phyloP scores from a whole-genome alignment of 2,329 filamentous ascomycete genomes.

The Pseudogymnoascus sp. region DNA sequence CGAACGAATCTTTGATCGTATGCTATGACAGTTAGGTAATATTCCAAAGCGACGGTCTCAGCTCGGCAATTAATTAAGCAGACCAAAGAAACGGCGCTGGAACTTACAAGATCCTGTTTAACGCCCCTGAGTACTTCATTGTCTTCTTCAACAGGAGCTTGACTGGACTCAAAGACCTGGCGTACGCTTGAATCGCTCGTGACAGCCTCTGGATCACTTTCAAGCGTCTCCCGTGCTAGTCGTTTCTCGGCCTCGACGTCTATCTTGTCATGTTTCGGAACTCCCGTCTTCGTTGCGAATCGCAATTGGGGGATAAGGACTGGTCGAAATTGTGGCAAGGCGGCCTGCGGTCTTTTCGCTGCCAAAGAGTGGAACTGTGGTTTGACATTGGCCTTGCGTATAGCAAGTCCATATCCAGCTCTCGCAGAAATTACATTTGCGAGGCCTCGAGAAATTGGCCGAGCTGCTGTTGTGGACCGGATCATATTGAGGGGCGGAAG shows the following conservation, averaged over 20 bases:
- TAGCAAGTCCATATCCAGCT: slow-evolving; percentile 24
- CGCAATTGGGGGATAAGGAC: slow-evolving; percentile 42
- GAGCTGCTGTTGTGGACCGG: slow-evolving; percentile 19
- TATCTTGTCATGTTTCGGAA: slow-evolving; percentile 34
- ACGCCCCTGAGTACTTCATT: slow-evolving; percentile 47
- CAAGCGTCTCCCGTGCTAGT: slow-evolving; percentile 47
- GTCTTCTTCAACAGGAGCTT: slow-evolving; percentile 14
- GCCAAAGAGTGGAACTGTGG: slow-evolving; percentile 18
- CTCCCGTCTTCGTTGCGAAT: slow-evolving; percentile 31
- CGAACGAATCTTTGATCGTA: slow-evolving; percentile 63
- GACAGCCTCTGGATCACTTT: slow-evolving; percentile 53
- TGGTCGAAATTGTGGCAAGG: slow-evolving; percentile 23
- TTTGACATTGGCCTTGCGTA: slow-evolving; percentile 18
- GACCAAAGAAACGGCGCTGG: background rate
- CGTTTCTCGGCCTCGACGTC: slow-evolving; percentile 51
- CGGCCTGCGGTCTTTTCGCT: slow-evolving; percentile 22
- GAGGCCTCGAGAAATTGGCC: slow-evolving; percentile 26
- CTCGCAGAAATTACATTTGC: slow-evolving; percentile 20
- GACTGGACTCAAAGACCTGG: slow-evolving; percentile 39
- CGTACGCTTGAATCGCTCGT: slow-evolving; percentile 50
- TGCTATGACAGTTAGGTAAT: slow-evolving; percentile 35
- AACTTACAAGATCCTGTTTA: slow-evolving; percentile 51
- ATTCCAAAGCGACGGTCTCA: background rate
- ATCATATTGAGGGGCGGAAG: slow-evolving; percentile 8
- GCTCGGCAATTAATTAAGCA: background rate